Evolutionary conservation across 805 yeast genomes (phyloP), one percentile per base, ranked within the genome.

Genomic region (Saturnispora mendoncae): DNA sequence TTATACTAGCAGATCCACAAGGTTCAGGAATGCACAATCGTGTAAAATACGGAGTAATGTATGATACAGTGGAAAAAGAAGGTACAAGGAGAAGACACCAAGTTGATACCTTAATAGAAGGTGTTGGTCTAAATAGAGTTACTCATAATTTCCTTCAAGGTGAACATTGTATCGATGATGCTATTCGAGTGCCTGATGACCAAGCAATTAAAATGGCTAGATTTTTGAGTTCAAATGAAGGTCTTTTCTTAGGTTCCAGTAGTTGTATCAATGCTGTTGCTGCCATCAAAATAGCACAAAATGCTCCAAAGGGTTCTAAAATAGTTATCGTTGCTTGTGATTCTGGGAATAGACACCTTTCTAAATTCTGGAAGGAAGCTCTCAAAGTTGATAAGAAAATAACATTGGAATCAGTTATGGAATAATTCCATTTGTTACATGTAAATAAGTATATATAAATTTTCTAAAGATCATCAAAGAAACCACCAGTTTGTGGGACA

Each of bases 191-290:
- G 2, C 61, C 76, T 2, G 98, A 90, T 53, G 71, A 64, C 1
- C 83, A 88, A 58, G 94, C 97, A 1, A 51, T 86, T 18, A 74
- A 70, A 51, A 92, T 92, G 97, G 97, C 97, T 6, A 78, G 80
- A 56, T 83, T 60, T 52, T 58, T 90, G 23, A 82, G 86, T 46
- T 75, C 78, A 3, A 69, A 84, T 44, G 98, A 90, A 55, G 98
- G 97, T 0, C 62, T 86, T 14, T 92, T 92, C 58, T 72, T 88
- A 55, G 98, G 98, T 2, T 80, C 94, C 21, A 84, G 95, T 33
- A 80, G 94, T n/a, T 95, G 95, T 0, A 79, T 92, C 20, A 87
- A 87, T 56, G 88, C 95, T 32, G 95, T 85, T 4, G 97, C 95
- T 1, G 94, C 95, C 1, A 72, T 77, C 5, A 67, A 74, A 47